Conservation (phyloP, 108 stramenopile genomes). For the Skeletonema potamos region DNA sequence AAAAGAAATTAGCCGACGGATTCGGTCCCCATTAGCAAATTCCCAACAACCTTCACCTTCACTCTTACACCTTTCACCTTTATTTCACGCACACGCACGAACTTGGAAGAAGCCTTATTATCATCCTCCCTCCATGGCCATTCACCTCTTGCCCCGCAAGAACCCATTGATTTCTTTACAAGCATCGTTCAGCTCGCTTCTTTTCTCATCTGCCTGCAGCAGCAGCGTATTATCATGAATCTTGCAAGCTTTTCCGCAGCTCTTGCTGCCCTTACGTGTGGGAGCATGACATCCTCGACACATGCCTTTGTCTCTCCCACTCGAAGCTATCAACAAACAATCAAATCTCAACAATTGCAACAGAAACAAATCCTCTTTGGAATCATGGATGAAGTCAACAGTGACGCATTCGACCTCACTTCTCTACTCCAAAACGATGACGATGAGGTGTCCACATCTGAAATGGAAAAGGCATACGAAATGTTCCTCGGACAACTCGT, state of each 20-base stretch:
- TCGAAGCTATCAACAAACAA: neutral
- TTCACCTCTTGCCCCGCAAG: too few relatives aligned
- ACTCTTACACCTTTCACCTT: too few relatives aligned
- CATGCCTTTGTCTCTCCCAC: constrained; percentile 1
- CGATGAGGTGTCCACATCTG: constrained; percentile 29
- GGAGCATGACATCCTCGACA: neutral
- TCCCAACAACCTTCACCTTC: too few relatives aligned
- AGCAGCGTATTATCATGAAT: constrained; percentile 14
- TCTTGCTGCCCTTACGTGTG: constrained; percentile 5
- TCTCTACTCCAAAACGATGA: constrained; percentile 33
- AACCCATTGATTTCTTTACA: neutral
- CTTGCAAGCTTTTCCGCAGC: constrained; percentile 22
- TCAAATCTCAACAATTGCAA: neutral
- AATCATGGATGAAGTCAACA: constrained; percentile 82
- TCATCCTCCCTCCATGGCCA: too few relatives aligned
- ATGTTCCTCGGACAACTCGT: constrained; percentile 87
- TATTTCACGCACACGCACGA: too few relatives aligned
- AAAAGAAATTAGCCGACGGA: too few relatives aligned
- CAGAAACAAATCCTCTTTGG: constrained; percentile 42
- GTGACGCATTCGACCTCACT: constrained; percentile 73
- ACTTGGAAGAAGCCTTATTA: too few relatives aligned
- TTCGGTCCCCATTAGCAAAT: too few relatives aligned
- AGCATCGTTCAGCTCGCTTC: neutral
- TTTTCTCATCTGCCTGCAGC: neutral
- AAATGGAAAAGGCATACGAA: constrained; percentile 79